Conservation (phyloP, 2,329 filamentous ascomycete species). For the Colletotrichum tofieldiae region DNA sequence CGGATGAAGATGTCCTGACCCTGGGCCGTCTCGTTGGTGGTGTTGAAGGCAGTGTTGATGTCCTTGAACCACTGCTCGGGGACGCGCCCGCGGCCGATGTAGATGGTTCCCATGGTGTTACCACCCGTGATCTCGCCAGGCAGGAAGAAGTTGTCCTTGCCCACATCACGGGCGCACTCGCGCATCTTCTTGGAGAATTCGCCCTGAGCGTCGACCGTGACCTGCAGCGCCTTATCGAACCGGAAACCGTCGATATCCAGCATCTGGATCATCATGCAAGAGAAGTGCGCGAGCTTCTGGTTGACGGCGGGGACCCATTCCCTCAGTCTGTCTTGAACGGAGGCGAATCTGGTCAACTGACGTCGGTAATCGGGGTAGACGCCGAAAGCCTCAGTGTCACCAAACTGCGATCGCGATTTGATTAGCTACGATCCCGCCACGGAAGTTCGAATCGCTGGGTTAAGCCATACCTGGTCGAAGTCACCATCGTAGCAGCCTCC, state of each 20-base stretch:
- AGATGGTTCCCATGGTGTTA: constrained; percentile 73
- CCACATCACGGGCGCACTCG: constrained; percentile 67
- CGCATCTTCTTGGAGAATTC: constrained; percentile 72
- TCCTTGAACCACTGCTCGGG: constrained; percentile 45
- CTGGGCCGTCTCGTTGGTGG: constrained; percentile 41
- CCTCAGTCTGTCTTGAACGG: constrained; percentile 76
- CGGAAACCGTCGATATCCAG: constrained; percentile 78
- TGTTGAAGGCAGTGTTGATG: constrained; percentile 42
- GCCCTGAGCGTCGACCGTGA: constrained; percentile 73
- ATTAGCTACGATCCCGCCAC: background rate
- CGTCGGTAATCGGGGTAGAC: constrained; percentile 75
- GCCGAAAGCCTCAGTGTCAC: constrained; percentile 75
- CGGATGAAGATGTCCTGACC: constrained; percentile 63
- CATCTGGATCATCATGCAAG: constrained; percentile 73
- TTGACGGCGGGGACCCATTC: constrained; percentile 74
- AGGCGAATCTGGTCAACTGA: constrained; percentile 77
- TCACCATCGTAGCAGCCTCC: constrained; percentile 74
- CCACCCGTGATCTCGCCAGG: constrained; percentile 77
- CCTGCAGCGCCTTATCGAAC: constrained; percentile 78
- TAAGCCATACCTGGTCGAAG: constrained; percentile 64
- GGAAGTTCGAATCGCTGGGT: background rate
- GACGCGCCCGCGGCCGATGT: constrained; percentile 73
- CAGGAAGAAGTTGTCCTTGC: constrained; percentile 76
- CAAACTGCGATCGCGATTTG: constrained; percentile 57
- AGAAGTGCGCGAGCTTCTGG: constrained; percentile 72